phyloP scores from a whole-genome alignment of 2,329 filamentous ascomycete genomes.

The Nemania sp. region DNA sequence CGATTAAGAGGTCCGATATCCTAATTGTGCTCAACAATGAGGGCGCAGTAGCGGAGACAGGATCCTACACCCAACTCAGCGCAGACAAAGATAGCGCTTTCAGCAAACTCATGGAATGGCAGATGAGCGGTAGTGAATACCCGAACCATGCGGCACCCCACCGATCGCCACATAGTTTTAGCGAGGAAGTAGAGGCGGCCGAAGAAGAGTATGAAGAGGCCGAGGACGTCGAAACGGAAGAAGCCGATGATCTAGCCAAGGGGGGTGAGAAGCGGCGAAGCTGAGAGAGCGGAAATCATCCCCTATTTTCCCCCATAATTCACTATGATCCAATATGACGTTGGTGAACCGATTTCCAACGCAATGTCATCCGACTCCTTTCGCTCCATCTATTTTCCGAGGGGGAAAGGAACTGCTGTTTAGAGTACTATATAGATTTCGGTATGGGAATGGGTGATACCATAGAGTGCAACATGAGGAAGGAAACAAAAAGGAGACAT shows the following conservation, averaged over 20 bases:
- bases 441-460: constrained; percentile 27
- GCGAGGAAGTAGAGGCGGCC: constrained; percentile 34
- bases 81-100: constrained; percentile 80
- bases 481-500: neutral
- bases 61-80: constrained; percentile 78
- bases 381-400: neutral
- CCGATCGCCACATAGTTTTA: constrained; percentile 50
- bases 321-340: neutral
- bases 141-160: constrained; percentile 45
- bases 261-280: constrained; percentile 24
- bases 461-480: constrained; percentile 14
- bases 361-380: neutral
- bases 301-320: neutral
- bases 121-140: constrained; percentile 83
- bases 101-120: constrained; percentile 97
- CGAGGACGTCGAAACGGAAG: constrained; percentile 29
- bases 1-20: constrained; percentile 92
- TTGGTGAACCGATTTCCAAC: neutral
- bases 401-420: constrained; percentile 6
- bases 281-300: constrained; percentile 29
- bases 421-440: constrained; percentile 22
- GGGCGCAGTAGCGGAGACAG: constrained; percentile 88
- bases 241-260: constrained; percentile 8
- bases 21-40: constrained; percentile 90
- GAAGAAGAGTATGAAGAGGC: constrained; percentile 32